Base-by-base conservation (phyloP, 2,329 filamentous ascomycete genomes). In the Byssochlamys sp. region DNA sequence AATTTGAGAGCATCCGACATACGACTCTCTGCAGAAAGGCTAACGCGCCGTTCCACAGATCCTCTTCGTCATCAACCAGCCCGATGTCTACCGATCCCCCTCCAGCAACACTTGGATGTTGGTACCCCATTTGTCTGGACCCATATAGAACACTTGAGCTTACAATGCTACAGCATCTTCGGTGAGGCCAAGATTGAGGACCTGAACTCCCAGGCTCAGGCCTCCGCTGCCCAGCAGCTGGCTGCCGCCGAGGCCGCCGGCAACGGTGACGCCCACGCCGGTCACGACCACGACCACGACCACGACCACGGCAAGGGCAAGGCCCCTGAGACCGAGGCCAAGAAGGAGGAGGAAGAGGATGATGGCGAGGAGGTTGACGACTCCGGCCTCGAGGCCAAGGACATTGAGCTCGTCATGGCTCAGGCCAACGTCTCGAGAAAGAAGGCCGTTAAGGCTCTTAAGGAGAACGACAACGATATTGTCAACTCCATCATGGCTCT, bases 121-220 rank as follows among this genome's bases (percentile, higher is more conserved):
- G 85, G 91, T 77, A 63, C 56, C 52, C 35, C 25, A 29, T 58
- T 61, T 72, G 59, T 68, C 65, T 63, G 59, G 60, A 55, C 39
- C 33, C 19, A 51, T 35, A 26, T 52, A 55, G 45, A 53, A 55
- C 54, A 56, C 35, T 56, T 49, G 39, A 51, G 57, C 66, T 72
- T 58, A 74, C 64, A 59, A 55, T 50, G 61, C 57, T 60, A 59
- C 68, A 96, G 92, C 80, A 95, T 97, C 78, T 99, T 99, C 76
- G 94, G 94, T 77, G 95, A 99, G 84, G 94, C 95, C 75, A 99
- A 99, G 89, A 97, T 99, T 66, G 94, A 99, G 85, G 95, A 99
- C 79, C 84, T 97, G 72, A 99, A 97, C 87, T 95, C 94, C 70
- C 90, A 92, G 75, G 92, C 92, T 71, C 94, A 97, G 82, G 90